Evolutionary conservation across 2,329 filamentous ascomycete genomes (phyloP).

Genomic region (Purpureocillium takamizusanense): DNA sequence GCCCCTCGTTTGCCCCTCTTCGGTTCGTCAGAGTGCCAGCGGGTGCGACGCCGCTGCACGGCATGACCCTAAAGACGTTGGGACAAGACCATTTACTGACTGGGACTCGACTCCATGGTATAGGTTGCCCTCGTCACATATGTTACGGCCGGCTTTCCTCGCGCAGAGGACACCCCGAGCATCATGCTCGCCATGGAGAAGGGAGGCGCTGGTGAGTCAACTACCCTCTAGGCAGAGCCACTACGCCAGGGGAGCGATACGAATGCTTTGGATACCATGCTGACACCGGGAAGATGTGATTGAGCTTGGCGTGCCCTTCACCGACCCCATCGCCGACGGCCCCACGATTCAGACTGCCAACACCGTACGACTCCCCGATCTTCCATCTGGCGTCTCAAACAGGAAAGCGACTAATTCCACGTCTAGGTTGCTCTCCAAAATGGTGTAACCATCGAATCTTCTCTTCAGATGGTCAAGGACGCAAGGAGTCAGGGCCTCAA

Average conservation of each 20-base stretch:
- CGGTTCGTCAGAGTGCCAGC: neutral
- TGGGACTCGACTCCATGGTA: too few relatives aligned
- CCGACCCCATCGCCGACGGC: slow-evolving; percentile 94
- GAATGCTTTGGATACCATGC: neutral
- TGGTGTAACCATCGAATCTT: slow-evolving; percentile 73
- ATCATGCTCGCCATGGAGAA: slow-evolving; percentile 85
- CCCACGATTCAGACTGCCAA: slow-evolving; percentile 96
- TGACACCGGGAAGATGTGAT: slow-evolving; percentile 59
- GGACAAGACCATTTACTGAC: too few relatives aligned
- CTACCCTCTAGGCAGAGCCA: neutral
- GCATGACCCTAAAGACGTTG: too few relatives aligned
- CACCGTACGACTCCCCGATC: slow-evolving; percentile 46
- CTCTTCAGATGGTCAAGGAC: slow-evolving; percentile 74
- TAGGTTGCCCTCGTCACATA: slow-evolving; percentile 87
- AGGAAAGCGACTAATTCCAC: too few relatives aligned
- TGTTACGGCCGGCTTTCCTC: slow-evolving; percentile 89
- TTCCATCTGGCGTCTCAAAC: neutral
- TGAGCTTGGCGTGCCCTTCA: slow-evolving; percentile 93
- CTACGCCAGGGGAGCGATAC: too few relatives aligned
- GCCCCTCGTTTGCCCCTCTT: slow-evolving; percentile 13
- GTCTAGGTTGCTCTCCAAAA: slow-evolving; percentile 64
- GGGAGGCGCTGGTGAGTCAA: slow-evolving; percentile 77
- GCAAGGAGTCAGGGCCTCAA: slow-evolving; percentile 70
- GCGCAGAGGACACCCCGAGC: slow-evolving; percentile 69
- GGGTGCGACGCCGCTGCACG: slow-evolving; percentile 2